phyloP scores from a whole-genome alignment of 2,329 filamentous ascomycete species.

The Cercospora citrullina region DNA sequence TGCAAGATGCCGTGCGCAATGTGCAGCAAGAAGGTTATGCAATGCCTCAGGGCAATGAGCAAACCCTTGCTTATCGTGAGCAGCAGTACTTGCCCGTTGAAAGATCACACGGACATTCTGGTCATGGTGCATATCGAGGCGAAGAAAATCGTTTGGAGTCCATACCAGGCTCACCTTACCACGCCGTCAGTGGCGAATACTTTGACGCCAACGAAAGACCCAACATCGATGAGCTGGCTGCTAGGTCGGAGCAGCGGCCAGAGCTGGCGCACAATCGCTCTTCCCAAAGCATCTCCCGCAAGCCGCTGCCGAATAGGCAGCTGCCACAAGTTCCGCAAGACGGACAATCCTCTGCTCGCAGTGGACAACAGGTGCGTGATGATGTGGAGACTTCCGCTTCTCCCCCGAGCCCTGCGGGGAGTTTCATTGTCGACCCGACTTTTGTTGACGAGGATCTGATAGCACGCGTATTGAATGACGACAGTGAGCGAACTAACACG shows the following conservation, averaged over 20 bases:
- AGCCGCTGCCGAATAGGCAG: constrained; percentile 31
- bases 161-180: constrained; percentile 49
- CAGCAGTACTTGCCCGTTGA: constrained; percentile 44
- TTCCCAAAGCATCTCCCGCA: constrained; percentile 33
- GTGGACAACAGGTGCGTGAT: constrained; percentile 28
- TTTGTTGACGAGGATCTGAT: constrained; percentile 48
- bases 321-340: constrained; percentile 16
- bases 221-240: constrained; percentile 23
- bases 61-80: constrained; percentile 22
- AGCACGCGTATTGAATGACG: constrained; percentile 39
- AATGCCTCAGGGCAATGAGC: constrained; percentile 11
- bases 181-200: constrained; percentile 32
- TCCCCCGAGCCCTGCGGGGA: constrained; percentile 28
- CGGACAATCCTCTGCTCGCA: constrained; percentile 18
- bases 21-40: constrained; percentile 31
- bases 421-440: constrained; percentile 34
- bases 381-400: constrained; percentile 25
- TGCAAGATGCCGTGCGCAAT: constrained; percentile 63
- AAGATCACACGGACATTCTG: constrained; percentile 30
- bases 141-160: constrained; percentile 46
- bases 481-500: constrained; percentile 28
- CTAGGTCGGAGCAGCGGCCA: constrained; percentile 29
- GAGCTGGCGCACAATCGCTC: constrained; percentile 31
- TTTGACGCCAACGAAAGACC: constrained; percentile 32
- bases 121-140: constrained; percentile 15